These are phyloP conservation scores for Stachybotrys echinatus DNA, from an alignment of 2,329 filamentous ascomycete species.

Conservation along the genomic window DNA sequence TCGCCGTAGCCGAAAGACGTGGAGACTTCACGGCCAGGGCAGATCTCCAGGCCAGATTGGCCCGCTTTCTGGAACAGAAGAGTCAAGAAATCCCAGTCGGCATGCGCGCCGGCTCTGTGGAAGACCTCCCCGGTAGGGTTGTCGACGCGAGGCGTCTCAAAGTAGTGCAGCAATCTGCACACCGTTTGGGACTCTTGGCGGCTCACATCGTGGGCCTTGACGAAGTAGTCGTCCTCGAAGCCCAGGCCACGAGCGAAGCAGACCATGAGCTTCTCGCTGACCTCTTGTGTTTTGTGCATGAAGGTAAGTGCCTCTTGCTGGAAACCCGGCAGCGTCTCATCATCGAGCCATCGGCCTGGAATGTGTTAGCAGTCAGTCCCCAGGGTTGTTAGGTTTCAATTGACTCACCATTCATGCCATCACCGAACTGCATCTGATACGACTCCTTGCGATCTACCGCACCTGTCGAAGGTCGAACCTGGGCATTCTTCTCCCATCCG, in stretches of 20 bases:
- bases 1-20: constrained; percentile 56
- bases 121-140: constrained; percentile 31
- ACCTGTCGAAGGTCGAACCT: constrained; percentile 55
- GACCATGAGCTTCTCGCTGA: constrained; percentile 52
- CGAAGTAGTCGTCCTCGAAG: constrained; percentile 51
- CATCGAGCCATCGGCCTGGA: constrained; percentile 38
- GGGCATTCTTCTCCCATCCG: constrained; percentile 56
- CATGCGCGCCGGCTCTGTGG: constrained; percentile 57
- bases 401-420: constrained; percentile 37
- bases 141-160: constrained; percentile 30
- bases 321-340: constrained; percentile 44
- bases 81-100: constrained; percentile 59
- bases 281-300: constrained; percentile 46
- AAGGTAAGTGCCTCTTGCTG: constrained; percentile 37
- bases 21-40: constrained; percentile 55
- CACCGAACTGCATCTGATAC: constrained; percentile 59
- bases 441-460: constrained; percentile 55
- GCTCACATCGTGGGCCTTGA: constrained; percentile 45
- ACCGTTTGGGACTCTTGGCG: constrained; percentile 49
- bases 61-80: constrained; percentile 57
- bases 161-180: constrained; percentile 53
- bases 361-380: background rate
- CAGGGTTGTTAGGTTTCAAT: background rate
- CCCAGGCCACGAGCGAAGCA: constrained; percentile 54
- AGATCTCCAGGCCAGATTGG: constrained; percentile 59